Percentiles rank a stretch among this genome's conserved stretches.
Conservation (phyloP, 129 eudicot species). For the Scalesia atractyloides region DNA sequence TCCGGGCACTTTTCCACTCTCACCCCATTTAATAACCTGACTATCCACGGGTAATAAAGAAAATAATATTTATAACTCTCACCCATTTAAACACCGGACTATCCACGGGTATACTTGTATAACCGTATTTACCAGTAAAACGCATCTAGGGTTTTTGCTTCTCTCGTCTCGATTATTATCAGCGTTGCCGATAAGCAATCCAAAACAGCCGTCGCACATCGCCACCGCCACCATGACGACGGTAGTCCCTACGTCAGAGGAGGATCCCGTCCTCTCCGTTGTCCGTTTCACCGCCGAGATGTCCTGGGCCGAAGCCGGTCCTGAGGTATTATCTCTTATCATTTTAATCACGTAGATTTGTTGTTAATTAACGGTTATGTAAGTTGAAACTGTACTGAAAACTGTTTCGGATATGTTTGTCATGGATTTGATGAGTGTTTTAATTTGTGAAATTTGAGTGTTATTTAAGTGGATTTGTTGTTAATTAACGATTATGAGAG, state of each 20-base stretch:
- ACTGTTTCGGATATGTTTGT: background rate
- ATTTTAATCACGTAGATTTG: background rate
- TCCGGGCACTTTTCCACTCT: too few species aligned
- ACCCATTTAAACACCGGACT: background rate
- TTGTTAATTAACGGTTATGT: too few species aligned
- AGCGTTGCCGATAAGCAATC: background rate
- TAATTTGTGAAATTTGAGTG: too few species aligned
- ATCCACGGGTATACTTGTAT: conserved; percentile 9
- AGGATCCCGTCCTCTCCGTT: conserved; percentile 80
- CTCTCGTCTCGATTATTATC: conserved; percentile 3
- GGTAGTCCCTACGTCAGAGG: conserved; percentile 81
- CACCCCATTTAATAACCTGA: too few species aligned
- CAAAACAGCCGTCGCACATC: background rate
- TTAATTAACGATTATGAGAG: too few species aligned
- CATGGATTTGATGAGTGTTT: background rate
- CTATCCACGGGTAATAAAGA: too few species aligned
- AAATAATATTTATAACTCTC: too few species aligned
- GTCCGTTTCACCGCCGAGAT: conserved; percentile 78
- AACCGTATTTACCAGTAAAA: conserved; percentile 27
- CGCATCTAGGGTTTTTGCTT: conserved; percentile 27
- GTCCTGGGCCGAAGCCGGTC: conserved; percentile 92
- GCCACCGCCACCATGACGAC: conserved; percentile 57
- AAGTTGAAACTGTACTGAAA: too few species aligned
- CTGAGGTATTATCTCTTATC: conserved; percentile 51
- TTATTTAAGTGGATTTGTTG: background rate